These are phyloP conservation scores for Tephrocybe sp. DNA, from an alignment of 768 basidiomycete species.

Conservation along the genomic window DNA sequence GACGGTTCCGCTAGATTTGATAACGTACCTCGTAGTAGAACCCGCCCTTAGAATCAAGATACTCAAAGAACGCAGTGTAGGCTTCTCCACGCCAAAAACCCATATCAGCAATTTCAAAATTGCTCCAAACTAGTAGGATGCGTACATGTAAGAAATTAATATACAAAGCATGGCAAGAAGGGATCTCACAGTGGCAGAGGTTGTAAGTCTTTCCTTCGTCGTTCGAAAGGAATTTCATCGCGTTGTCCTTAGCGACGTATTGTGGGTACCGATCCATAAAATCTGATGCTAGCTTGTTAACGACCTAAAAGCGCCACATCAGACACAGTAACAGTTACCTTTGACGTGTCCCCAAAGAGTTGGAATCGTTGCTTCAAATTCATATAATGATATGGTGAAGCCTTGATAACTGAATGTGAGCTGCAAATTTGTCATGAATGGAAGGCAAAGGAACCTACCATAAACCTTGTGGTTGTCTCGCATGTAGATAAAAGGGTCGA, in stretches of 20 bases:
- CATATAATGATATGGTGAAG: constrained; percentile 64
- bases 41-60: constrained; percentile 58
- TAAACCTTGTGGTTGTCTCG: constrained; percentile 69
- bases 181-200: constrained; percentile 63
- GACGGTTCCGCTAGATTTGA: no score
- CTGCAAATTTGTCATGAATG: no score
- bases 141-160: constrained; percentile 10
- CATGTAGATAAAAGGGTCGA: constrained; percentile 76
- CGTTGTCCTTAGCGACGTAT: constrained; percentile 55
- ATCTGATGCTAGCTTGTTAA: constrained; percentile 23
- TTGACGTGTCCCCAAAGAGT: constrained; percentile 73
- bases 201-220: constrained; percentile 31
- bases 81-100: constrained; percentile 63
- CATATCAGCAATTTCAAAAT: constrained; percentile 73
- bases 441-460: constrained; percentile 42
- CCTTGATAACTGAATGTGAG: neutral
- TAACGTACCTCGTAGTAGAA: constrained; percentile 66
- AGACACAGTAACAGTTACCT: constrained; percentile 5
- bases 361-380: constrained; percentile 75
- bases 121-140: constrained; percentile 57
- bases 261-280: constrained; percentile 58
- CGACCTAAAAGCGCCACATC: neutral
- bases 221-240: constrained; percentile 33
- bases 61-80: constrained; percentile 62
- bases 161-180: constrained; percentile 30